phyloP scores from a whole-genome alignment of 345 rosid species.

The Rhodamnia rubescens region DNA sequence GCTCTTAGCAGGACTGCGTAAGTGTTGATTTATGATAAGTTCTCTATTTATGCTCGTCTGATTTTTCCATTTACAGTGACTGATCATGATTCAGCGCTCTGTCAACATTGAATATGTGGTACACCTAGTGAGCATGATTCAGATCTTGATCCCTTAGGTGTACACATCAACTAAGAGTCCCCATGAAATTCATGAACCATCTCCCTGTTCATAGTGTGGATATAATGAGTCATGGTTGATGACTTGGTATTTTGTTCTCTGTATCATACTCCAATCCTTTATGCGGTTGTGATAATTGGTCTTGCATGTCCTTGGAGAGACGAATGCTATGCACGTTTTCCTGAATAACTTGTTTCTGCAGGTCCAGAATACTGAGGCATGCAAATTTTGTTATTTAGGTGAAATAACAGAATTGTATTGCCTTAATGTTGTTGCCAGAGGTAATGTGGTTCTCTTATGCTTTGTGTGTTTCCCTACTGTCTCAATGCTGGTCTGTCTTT shows the following conservation, averaged over 20 bases:
- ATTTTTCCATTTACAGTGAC: neutral
- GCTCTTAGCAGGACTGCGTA: neutral
- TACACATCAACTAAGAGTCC: neutral
- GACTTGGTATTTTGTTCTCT: neutral
- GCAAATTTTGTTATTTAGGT: neutral
- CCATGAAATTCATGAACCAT: neutral
- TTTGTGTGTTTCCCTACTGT: neutral
- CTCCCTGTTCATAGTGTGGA: neutral
- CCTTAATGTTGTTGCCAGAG: neutral
- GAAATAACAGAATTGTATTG: neutral
- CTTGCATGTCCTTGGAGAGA: neutral
- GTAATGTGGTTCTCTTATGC: neutral
- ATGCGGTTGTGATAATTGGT: neutral
- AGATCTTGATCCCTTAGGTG: neutral
- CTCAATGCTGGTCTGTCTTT: neutral
- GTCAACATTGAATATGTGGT: neutral
- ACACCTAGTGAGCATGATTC: neutral
- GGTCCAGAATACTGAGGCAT: neutral
- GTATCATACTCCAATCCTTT: neutral
- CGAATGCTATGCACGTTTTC: neutral
- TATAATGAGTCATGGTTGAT: neutral
- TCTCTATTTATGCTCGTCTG: neutral
- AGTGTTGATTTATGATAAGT: neutral
- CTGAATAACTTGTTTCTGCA: neutral
- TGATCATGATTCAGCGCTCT: neutral